Evolutionary conservation across 139 green algal species (phyloP).

Genomic region (Chlamydomonas sp.): DNA sequence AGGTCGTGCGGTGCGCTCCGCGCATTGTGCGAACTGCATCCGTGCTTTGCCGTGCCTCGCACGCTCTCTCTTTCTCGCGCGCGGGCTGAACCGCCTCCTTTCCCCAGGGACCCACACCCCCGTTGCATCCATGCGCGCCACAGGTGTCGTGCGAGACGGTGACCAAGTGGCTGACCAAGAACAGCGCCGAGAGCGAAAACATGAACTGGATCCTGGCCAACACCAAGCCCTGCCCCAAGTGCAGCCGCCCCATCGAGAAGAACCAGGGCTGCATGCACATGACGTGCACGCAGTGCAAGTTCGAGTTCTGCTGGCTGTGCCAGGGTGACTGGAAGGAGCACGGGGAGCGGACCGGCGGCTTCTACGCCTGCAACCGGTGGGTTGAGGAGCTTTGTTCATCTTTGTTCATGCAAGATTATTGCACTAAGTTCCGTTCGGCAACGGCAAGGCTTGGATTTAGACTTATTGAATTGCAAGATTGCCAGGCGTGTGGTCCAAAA

Average conservation of each 20-base stretch:
- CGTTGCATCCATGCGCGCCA: background rate
- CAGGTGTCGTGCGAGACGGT: slow-evolving; percentile 86
- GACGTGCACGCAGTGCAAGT: slow-evolving; percentile 84
- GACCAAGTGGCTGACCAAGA: slow-evolving; percentile 85
- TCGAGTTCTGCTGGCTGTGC: slow-evolving; percentile 94
- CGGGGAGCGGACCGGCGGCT: slow-evolving; percentile 95
- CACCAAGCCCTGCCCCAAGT: slow-evolving; percentile 95
- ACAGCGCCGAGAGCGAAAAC: slow-evolving; percentile 91
- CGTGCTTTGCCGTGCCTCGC: no score
- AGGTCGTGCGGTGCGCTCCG: no score
- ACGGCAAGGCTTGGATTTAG: no score
- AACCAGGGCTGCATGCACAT: slow-evolving; percentile 97
- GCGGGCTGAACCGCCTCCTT: no score
- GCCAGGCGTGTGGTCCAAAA: no score
- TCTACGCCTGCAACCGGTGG: slow-evolving; percentile 95
- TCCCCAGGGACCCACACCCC: no score
- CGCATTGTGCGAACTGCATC: no score
- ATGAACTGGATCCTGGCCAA: slow-evolving; percentile 87
- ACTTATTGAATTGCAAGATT: no score
- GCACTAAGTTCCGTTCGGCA: background rate
- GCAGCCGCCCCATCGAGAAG: slow-evolving; percentile 92
- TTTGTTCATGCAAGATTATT: background rate
- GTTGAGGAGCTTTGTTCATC: background rate
- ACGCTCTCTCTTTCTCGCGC: no score
- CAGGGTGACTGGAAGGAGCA: slow-evolving; percentile 91